Evolutionary conservation across 2,329 filamentous ascomycete genomes (phyloP).

Genomic region (Dactylellina cionopaga): DNA sequence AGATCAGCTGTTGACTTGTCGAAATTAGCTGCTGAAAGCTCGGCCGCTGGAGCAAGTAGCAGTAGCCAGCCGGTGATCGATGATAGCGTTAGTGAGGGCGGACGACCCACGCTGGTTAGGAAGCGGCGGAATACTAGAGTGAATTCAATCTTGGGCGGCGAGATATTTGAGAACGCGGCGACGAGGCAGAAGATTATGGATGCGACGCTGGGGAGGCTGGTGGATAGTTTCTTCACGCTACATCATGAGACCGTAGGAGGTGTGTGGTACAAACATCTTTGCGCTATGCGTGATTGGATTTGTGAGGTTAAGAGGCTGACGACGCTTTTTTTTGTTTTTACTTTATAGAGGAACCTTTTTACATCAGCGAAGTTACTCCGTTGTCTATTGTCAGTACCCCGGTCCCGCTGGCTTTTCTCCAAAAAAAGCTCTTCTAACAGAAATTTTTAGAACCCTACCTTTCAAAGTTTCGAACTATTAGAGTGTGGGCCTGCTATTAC

Average conservation of each 20-base stretch:
- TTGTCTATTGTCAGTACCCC: slow-evolving; percentile 64
- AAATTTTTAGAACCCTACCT: slow-evolving; percentile 68
- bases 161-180: slow-evolving; percentile 62
- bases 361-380: slow-evolving; percentile 71
- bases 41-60: slow-evolving; percentile 7
- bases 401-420: neutral
- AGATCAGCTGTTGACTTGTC: slow-evolving; percentile 53
- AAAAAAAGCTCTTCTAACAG: slow-evolving; percentile 25
- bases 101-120: slow-evolving; percentile 29
- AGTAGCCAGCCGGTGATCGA: slow-evolving; percentile 17
- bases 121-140: slow-evolving; percentile 44
- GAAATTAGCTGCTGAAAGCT: slow-evolving; percentile 28
- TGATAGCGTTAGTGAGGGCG: slow-evolving; percentile 39
- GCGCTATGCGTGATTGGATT: slow-evolving; percentile 15
- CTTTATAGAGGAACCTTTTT: slow-evolving; percentile 69
- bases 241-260: slow-evolving; percentile 65
- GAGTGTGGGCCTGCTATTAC: slow-evolving; percentile 67
- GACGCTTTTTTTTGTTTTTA: too few relatives aligned
- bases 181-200: slow-evolving; percentile 69
- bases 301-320: too few relatives aligned
- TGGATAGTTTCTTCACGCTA: slow-evolving; percentile 73
- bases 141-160: slow-evolving; percentile 43
- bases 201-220: slow-evolving; percentile 69
- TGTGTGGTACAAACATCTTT: slow-evolving; percentile 57
- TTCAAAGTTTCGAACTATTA: slow-evolving; percentile 71